Conservation (phyloP, 305 asterid species). For the Fraxinus sp. region DNA sequence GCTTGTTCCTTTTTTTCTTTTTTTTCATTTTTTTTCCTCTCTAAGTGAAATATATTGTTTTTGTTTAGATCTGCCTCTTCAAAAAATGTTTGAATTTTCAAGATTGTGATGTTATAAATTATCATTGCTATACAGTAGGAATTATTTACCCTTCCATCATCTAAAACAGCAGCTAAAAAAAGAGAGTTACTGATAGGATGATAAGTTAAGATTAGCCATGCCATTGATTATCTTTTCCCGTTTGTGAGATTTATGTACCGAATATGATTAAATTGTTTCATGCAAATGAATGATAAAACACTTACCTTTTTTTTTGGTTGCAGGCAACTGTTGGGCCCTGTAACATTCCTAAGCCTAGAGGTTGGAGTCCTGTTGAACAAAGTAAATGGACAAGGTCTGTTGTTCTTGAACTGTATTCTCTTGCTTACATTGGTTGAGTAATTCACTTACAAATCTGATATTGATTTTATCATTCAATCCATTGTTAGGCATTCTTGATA, state of each 20-base stretch:
- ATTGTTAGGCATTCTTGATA: conserved; percentile 5
- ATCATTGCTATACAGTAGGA: conserved; percentile 1
- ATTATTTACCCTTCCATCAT: conserved; percentile 14
- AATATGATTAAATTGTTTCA: neutral
- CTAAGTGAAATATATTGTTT: neutral
- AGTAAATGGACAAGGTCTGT: conserved; percentile 95
- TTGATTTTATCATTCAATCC: neutral
- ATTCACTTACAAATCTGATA: neutral
- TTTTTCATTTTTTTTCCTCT: no score
- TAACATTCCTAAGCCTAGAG: conserved; percentile 84
- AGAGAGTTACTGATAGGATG: conserved; percentile 6
- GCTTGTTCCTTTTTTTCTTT: neutral
- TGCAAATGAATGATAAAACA: conserved; percentile 9
- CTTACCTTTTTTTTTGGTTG: conserved; percentile 28
- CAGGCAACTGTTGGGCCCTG: conserved; percentile 96
- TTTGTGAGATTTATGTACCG: neutral
- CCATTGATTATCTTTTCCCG: neutral
- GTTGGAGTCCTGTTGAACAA: conserved; percentile 93
- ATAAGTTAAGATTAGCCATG: conserved; percentile 4
- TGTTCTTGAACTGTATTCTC: conserved; percentile 14
- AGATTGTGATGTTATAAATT: neutral
- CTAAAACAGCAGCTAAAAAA: conserved; percentile 11
- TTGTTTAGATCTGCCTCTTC: conserved; percentile 3
- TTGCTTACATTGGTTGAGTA: neutral
- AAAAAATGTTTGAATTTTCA: conserved; percentile 3